Evolutionary conservation across 495 filamentous ascomycete genomes (phyloP).

Genomic region (Hypoxylon subgilvum): DNA sequence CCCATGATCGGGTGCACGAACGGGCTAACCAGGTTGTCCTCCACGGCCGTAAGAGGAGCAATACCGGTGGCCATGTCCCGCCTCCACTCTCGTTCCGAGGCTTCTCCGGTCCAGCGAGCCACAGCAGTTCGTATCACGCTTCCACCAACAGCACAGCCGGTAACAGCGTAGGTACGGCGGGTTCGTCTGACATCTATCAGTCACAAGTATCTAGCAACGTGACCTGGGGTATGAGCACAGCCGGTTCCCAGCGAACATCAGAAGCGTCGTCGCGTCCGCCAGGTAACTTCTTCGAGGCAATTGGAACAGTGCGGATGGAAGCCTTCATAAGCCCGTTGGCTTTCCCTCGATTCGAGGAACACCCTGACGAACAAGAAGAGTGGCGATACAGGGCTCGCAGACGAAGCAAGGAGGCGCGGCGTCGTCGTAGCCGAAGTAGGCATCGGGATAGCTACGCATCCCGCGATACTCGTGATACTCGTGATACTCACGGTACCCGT

Average conservation of each 20-base stretch:
- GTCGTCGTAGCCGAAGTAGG: slow-evolving; percentile 57
- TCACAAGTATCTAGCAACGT: slow-evolving; percentile 46
- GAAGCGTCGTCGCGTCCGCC: slow-evolving; percentile 63
- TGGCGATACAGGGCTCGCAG: slow-evolving; percentile 47
- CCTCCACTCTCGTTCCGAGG: slow-evolving; percentile 73
- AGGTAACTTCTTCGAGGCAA: slow-evolving; percentile 72
- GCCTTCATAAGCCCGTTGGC: slow-evolving; percentile 77
- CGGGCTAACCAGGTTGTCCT: slow-evolving; percentile 47
- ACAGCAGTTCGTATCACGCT: slow-evolving; percentile 48
- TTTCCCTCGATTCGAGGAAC: slow-evolving; percentile 51
- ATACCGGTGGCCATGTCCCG: slow-evolving; percentile 72
- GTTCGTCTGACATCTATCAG: slow-evolving; percentile 66
- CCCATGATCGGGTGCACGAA: slow-evolving; percentile 51
- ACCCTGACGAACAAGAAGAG: slow-evolving; percentile 56
- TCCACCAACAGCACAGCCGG: slow-evolving; percentile 59
- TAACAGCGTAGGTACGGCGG: slow-evolving; percentile 57
- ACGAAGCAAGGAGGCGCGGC: slow-evolving; percentile 56
- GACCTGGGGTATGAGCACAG: slow-evolving; percentile 49
- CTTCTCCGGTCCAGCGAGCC: slow-evolving; percentile 68
- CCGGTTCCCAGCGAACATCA: slow-evolving; percentile 60
- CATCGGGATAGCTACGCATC: slow-evolving; percentile 57
- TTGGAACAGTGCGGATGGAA: slow-evolving; percentile 96
- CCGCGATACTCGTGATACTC: slow-evolving; percentile 51
- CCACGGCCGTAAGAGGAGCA: slow-evolving; percentile 84
- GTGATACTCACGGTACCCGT: slow-evolving; percentile 48